Percentiles rank a stretch among this genome's conserved stretches.
Evolutionary conservation across 495 filamentous ascomycete genomes (phyloP).

Genomic region (Podospora conica): DNA sequence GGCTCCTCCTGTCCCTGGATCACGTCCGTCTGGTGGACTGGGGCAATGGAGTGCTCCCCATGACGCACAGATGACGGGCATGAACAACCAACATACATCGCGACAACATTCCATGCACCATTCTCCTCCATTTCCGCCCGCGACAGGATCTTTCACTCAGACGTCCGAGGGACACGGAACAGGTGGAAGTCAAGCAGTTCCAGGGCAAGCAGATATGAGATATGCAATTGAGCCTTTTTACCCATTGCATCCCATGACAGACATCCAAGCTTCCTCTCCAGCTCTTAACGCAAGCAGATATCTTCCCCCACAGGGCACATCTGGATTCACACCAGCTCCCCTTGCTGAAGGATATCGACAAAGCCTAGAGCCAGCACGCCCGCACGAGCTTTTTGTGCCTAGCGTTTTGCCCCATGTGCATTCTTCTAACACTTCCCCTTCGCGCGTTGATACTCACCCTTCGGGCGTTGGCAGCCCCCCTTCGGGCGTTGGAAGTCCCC

Average conservation of each 20-base stretch:
- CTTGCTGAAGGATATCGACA: neutral
- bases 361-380: neutral
- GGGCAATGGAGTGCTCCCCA: neutral
- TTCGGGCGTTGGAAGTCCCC: too few species aligned
- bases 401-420: neutral
- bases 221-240: neutral
- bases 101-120: neutral
- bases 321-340: neutral
- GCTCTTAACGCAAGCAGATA: neutral
- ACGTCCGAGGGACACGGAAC: neutral
- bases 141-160: neutral
- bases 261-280: neutral
- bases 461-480: too few species aligned
- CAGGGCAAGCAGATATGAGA: neutral
- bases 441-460: neutral
- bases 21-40: neutral
- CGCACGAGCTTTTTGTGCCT: neutral
- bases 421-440: neutral
- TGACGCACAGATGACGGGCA: neutral
- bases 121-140: neutral
- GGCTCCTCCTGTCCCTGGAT: neutral
- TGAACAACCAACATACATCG: neutral
- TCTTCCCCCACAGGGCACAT: neutral
- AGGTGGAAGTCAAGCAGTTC: neutral
- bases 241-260: neutral